Evolutionary conservation across 1,284 basidiomycete species (phyloP), one percentile per base, ranked within the genome.

Genomic region (Omphalotus olearius): DNA sequence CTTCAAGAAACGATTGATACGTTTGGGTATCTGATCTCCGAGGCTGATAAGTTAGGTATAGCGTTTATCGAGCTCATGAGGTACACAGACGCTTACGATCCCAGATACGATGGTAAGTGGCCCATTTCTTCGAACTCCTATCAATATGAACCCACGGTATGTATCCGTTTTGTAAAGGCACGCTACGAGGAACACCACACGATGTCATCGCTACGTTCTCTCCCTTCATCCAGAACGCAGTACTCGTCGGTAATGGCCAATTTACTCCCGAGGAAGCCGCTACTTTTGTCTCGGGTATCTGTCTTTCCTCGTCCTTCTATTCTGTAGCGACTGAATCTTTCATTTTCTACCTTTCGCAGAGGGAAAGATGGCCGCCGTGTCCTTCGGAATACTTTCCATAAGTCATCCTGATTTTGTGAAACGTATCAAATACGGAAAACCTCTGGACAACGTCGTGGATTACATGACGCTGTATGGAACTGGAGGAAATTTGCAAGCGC

Each of bases 201-300:
- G 64, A 65, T 47, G 61, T 65, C 13, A 50, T 64, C 16, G 54
- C 28, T 1, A 56, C 63, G 1, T 66, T 64, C 50, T 40, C 56
- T 4, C 57, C 57, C 6, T 55, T 60, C 36, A 53, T 66, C 45
- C 62, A 57, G 33, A 54, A 54, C 37, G 40, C 59, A 4, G 36
- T 37, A 14, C 30, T 64, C 30, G 41, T 64, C 26, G 46, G 60
- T 11, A 66, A 64, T 52, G 61, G 51, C 10, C 60, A 56, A 16
- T 44, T 64, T 26, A 55, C 57, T 4, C 56, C 60, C 2, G 53
- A 56, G 14, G 63, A 66, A 52, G 64, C 56, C 6, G 57, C 57
- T 4, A 41, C 51, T 37, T 50, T 60, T 33, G 51, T 65, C 23
- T 20, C n/a, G 6, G 48, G 49, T 42, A 28, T 14, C 35, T 14